Percentiles rank a stretch among this genome's conserved stretches.
Evolutionary conservation across 148 eudicot genomes (phyloP).

Genomic region (Salicornia ramosissima): DNA sequence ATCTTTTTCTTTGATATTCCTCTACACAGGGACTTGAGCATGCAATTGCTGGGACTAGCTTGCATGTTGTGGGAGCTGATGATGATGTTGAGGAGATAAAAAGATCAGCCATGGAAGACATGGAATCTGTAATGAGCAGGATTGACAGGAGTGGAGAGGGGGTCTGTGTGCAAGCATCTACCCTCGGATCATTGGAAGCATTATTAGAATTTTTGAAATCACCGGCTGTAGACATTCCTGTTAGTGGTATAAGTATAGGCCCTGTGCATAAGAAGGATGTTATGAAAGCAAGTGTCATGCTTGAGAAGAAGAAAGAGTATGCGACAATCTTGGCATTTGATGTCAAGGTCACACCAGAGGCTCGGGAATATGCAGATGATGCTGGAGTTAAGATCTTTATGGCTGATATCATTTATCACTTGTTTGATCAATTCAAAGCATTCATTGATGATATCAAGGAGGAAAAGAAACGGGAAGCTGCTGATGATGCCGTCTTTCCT

Average conservation of each 20-base stretch:
- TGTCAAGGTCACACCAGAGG: conserved; percentile 93
- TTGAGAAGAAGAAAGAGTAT: conserved; percentile 94
- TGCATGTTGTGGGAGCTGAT: conserved; percentile 80
- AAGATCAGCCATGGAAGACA: conserved; percentile 68
- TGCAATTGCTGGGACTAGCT: conserved; percentile 87
- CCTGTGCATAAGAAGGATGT: conserved; percentile 97
- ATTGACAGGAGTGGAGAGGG: conserved; percentile 92
- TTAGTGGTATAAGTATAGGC: conserved; percentile 91
- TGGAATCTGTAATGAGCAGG: conserved; percentile 72
- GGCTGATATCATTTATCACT: conserved; percentile 83
- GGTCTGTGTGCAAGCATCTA: conserved; percentile 94
- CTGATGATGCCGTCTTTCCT: conserved; percentile 94
- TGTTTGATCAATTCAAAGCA: conserved; percentile 86
- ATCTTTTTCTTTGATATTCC: neutral
- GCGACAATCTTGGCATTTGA: conserved; percentile 94
- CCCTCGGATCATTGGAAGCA: conserved; percentile 93
- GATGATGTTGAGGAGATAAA: conserved; percentile 75
- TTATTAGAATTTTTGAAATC: conserved; percentile 73
- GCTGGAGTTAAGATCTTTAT: conserved; percentile 71
- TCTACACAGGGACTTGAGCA: conserved; percentile 81
- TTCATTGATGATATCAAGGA: conserved; percentile 82
- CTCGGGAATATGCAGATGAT: conserved; percentile 85
- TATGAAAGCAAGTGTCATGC: conserved; percentile 93
- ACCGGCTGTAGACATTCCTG: conserved; percentile 82
- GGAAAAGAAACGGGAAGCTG: conserved; percentile 82